Evolutionary conservation across 306 rosid genomes (phyloP), one percentile per base, ranked within the genome.

Genomic region (Castanea mollissima): DNA sequence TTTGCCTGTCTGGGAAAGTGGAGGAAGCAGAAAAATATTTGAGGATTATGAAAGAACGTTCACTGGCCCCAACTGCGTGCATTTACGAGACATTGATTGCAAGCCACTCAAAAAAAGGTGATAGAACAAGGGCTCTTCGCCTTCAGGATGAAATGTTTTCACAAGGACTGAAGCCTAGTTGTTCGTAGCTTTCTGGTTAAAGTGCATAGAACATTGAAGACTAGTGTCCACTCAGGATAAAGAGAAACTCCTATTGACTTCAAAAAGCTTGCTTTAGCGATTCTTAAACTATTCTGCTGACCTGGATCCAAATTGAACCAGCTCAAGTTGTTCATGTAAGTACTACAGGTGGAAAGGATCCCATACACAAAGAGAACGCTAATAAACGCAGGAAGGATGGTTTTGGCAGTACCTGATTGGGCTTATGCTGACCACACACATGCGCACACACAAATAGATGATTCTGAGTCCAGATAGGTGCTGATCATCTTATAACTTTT

Each of bases 11-110:
- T 67, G 92, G 97, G 19, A 90, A 86, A 84, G 14, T 84, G 80
- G 93, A 83, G 73, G 92, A 90, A 52, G 97, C 95, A 0, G 94
- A 91, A 62, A 94, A 81, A 75, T 91, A 80, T 79, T 68, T 90
- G 12, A 74, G 86, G 73, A 65, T 86, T 41, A 86, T 92, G 99
- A 89, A 83, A 86, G 86, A 89, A 78, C 83, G 88, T 20, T 82
- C 59, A 13, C 46, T 89, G 41, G 73, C 80, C 56, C 90, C 90
- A 31, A 59, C 71, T 81, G 41, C 52, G 1, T 32, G 68, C 38
- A 79, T 87, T 60, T 91, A 89, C 27, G 80, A 85, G 86, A 78
- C 79, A 1, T 76, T 92, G 86, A 78, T 90, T 55, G 76, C 64
- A 19, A 69, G 86, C 80, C 71, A 81, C 76, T 15, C 46, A 74